A percentile compares a stretch with the other conserved stretches of the same genome.
Evolutionary conservation across 495 filamentous ascomycete genomes (phyloP).

Genomic region (Glarea lozoyensis): DNA sequence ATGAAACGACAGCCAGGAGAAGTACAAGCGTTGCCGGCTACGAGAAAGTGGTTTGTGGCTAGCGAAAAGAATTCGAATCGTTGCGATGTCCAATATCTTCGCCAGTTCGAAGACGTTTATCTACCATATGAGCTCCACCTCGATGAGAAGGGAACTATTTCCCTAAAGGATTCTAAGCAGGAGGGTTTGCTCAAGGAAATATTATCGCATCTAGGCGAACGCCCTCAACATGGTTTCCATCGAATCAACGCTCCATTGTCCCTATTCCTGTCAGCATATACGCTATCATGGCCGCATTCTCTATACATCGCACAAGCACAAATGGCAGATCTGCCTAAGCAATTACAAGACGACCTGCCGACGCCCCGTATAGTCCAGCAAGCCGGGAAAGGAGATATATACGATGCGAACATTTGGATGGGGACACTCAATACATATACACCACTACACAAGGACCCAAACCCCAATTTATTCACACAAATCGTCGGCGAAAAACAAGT

Average conservation of each 20-base stretch:
- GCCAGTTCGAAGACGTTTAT: constrained; percentile 11
- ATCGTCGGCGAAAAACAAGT: constrained; percentile 65
- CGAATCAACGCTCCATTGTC: constrained; percentile 14
- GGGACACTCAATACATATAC: constrained; percentile 80
- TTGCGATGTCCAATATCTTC: constrained; percentile 9
- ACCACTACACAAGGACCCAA: constrained; percentile 85
- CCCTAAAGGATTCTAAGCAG: neutral
- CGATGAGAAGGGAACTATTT: neutral
- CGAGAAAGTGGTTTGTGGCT: constrained; percentile 14
- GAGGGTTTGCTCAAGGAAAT: too few relatives aligned
- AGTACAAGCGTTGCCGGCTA: constrained; percentile 10
- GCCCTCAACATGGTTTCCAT: constrained; percentile 4
- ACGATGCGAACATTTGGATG: constrained; percentile 81
- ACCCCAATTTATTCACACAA: constrained; percentile 89
- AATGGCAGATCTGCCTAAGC: constrained; percentile 52
- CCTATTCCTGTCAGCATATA: constrained; percentile 14
- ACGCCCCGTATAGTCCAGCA: constrained; percentile 52
- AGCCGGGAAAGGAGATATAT: constrained; percentile 66
- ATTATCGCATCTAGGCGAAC: too few relatives aligned
- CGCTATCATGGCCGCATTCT: constrained; percentile 1
- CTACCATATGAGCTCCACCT: constrained; percentile 18
- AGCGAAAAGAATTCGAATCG: neutral
- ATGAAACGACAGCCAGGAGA: constrained; percentile 5
- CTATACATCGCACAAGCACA: constrained; percentile 84
- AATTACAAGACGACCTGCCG: constrained; percentile 56